Base-by-base conservation (phyloP, 2,329 filamentous ascomycete genomes). In the Paecilomyces niveus region DNA sequence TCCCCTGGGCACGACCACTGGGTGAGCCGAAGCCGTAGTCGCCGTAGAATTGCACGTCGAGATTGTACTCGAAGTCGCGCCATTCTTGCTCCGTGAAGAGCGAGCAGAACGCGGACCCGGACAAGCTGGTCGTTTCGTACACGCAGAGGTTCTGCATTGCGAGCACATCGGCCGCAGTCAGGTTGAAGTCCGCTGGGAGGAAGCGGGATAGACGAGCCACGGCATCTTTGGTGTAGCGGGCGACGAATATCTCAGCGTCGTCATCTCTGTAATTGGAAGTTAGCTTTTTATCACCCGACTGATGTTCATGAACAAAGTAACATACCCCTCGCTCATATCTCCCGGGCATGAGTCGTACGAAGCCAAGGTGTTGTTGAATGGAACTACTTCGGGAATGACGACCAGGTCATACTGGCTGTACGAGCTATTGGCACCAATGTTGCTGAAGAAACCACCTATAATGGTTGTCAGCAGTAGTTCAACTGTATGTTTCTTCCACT, bases 21-120 rank as follows among this genome's bases (percentile, higher is more conserved):
- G 81, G 80, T 11, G 79, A 78, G 31, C 80, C 80, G 59, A 68
- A 80, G 10, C 68, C 70, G 59, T 77, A 79, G 62, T 80, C 76
- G 33, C 72, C 74, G 59, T 74, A 78, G 64, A 73, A 85, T 56
- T 80, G 77, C 35, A 82, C 75, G 61, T 84, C 82, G 9, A 83
- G 68, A 2, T 77, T 78, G 60, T 79, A 78, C 58, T 82, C 81
- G 64, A 81, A 84, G 18, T 79, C 80, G 21, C 73, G 68, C 82
- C 81, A 84, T 65, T 84, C 82, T 54, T 81, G 76, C 52, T 76
- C 72, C 0, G 81, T 83, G 69, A 84, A 84, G 26, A 83, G 74
- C 21, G 66, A 62, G 69, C 82, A 84, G 68, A 83, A 84, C 32
- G 78, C 74, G 3, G 78, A 82, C 58, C 68, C 69, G 21, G 80